Conservation (phyloP, 73 alveolate species). For the Urostyla sp. region DNA sequence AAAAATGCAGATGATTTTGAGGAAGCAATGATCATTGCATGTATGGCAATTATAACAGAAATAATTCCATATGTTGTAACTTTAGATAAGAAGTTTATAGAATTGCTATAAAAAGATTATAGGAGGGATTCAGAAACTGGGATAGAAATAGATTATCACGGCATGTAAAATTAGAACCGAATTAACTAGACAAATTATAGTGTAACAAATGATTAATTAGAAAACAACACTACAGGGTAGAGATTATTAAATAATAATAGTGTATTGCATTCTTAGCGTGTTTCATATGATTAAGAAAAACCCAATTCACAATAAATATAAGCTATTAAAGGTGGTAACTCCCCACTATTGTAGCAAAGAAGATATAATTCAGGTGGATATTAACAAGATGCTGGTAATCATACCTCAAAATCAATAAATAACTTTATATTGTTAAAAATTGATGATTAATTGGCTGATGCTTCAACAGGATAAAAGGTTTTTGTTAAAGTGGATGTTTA, state of each 20-base stretch:
- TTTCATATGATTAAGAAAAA: background rate
- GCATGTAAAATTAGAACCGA: too few species aligned
- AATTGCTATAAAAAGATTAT: background rate
- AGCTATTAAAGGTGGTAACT: background rate
- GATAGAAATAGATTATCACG: constrained; percentile 9
- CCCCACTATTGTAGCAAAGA: background rate
- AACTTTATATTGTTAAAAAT: background rate
- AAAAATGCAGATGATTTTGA: background rate
- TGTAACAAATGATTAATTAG: background rate
- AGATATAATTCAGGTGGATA: background rate
- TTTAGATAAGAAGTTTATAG: constrained; percentile 34
- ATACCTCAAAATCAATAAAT: too few species aligned
- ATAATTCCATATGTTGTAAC: constrained; percentile 23
- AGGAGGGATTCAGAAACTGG: background rate
- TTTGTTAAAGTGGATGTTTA: background rate
- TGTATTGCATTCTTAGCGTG: background rate
- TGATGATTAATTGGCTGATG: background rate
- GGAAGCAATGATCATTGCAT: background rate
- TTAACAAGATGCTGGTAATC: too few species aligned
- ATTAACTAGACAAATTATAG: background rate
- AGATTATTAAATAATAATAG: background rate
- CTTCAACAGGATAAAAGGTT: background rate
- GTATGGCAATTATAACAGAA: constrained; percentile 4
- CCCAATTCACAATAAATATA: background rate
- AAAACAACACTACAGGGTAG: background rate